Conservation (phyloP, 1,139 yeast genomes). For the Spathaspora jeffriesii region DNA sequence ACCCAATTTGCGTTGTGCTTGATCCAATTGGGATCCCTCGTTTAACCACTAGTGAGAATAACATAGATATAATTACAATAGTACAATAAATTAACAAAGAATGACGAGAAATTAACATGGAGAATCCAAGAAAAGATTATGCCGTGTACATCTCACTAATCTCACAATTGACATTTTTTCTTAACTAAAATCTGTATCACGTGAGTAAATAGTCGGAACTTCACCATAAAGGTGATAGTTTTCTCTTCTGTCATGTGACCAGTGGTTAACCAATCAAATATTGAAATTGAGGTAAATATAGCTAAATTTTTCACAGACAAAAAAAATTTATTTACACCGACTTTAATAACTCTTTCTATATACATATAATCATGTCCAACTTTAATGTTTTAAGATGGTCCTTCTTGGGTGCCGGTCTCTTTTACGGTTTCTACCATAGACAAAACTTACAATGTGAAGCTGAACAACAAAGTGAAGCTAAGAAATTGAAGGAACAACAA, state of each 20-base stretch:
- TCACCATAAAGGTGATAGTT: background rate
- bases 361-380: conserved; percentile 21
- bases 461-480: conserved; percentile 55
- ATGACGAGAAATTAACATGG: conserved; percentile 4
- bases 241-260: background rate
- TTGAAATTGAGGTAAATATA: conserved; percentile 1
- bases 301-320: conserved; percentile 3
- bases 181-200: background rate
- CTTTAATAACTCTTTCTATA: background rate
- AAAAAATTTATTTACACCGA: conserved; percentile 6
- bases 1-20: conserved; percentile 6
- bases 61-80: conserved; percentile 26
- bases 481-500: conserved; percentile 65
- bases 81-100: conserved; percentile 4
- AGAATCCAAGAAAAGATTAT: background rate
- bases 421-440: conserved; percentile 90
- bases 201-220: background rate
- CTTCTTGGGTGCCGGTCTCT: conserved; percentile 85
- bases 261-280: conserved; percentile 4
- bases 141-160: background rate
- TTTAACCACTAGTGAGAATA: conserved; percentile 27
- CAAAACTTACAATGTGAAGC: conserved; percentile 64
- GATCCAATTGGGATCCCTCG: conserved; percentile 16
- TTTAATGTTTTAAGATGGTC: conserved; percentile 88
- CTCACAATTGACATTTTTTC: no score